Evolutionary conservation across 305 asterid genomes (phyloP), one percentile per base, ranked within the genome.

Genomic region (Fraxinus angustifolia): DNA sequence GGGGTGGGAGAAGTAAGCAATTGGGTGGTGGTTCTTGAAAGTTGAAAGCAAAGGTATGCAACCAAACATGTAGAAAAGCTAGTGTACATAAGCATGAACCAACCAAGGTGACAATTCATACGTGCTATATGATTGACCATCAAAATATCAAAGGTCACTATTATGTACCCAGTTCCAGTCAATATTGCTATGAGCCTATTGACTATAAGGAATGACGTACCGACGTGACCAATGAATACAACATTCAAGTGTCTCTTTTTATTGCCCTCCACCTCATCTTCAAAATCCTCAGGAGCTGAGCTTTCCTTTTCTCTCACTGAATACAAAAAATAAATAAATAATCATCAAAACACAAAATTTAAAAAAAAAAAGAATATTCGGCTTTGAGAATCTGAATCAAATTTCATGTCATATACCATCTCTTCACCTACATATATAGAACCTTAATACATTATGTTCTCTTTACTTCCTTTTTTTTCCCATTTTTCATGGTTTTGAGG

Each of bases 211-310:
- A 73, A 77, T 56, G 73, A 23, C 97, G 21, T 88, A 94, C 98
- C 98, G 73, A 94, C 98, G 76, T 94, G 98, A 48, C 98, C 98
- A 58, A 94, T 94, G 84, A 93, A 94, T 36, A 94, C 98, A 80
- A 89, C 98, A 89, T 94, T 94, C 89, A 94, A 84, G 82, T 94
- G 98, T 30, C 98, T 88, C 88, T 94, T 94, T 45, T 16, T 87
- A 17, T 74, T 87, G 53, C 77, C 87, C 23, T 91, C 92, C 80
- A 6, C 84, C 77, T 81, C 96, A 40, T 81, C 88, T 77, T 82
- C 91, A 83, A 23, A 38, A 77, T 88, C 91, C 77, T 93, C 93
- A 16, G 84, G 85, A 76, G 86, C 87, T 75, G 88, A 50, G 79
- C 80, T 78, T 79, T 90, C 97, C 81, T 90, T 91, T 72, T 83